Percentiles rank a stretch among this genome's conserved stretches.
phyloP scores from a whole-genome alignment of 139 green algal species.

The Trebouxia sp. region DNA sequence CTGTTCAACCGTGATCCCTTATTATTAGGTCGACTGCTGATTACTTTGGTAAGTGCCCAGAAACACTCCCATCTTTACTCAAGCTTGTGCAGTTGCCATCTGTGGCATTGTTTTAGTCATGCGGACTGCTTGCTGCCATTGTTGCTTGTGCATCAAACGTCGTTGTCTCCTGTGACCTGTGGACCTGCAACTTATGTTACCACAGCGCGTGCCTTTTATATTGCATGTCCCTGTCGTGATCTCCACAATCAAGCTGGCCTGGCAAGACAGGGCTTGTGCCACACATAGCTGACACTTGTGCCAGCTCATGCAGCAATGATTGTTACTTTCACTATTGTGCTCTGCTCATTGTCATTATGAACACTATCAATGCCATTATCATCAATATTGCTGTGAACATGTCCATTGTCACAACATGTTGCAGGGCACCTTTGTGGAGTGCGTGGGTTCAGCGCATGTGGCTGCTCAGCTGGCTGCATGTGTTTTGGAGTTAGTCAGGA shows the following conservation, averaged over 20 bases:
- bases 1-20: constrained; percentile 70
- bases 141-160: too few species aligned
- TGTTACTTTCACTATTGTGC: too few species aligned
- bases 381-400: background rate
- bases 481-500: constrained; percentile 70
- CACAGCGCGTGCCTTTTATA: background rate
- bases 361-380: background rate
- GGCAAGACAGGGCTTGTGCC: background rate
- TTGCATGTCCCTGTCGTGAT: background rate
- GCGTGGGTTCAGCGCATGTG: constrained; percentile 35
- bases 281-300: background rate
- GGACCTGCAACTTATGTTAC: background rate
- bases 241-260: background rate
- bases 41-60: constrained; percentile 43
- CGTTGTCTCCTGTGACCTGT: too few species aligned
- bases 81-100: background rate
- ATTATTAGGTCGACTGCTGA: constrained; percentile 77
- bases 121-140: background rate
- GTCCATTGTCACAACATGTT: background rate
- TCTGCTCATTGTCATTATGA: background rate
- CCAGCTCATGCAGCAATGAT: too few species aligned
- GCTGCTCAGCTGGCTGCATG: constrained; percentile 53
- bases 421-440: constrained; percentile 55
- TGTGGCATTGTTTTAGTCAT: background rate
- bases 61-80: too few species aligned